A percentile compares a stretch with the other conserved stretches of the same genome.
Evolutionary conservation across 306 rosid genomes (phyloP).

Genomic region (Hippophae rhamnoides): DNA sequence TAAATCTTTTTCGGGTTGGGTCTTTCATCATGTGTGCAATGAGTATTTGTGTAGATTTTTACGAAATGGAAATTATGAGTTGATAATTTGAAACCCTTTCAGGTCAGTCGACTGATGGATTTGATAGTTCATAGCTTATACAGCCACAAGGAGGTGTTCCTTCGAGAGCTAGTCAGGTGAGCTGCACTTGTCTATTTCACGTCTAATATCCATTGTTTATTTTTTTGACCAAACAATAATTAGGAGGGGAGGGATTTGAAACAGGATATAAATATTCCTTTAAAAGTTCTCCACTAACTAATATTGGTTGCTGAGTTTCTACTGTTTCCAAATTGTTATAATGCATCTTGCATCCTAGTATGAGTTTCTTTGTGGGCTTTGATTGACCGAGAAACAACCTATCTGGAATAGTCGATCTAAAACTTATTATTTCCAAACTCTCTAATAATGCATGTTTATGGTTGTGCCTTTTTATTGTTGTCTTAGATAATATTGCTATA

Average conservation of each 20-base stretch:
- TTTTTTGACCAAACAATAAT: too few species aligned
- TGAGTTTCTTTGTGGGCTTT: constrained; percentile 5
- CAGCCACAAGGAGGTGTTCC: constrained; percentile 90
- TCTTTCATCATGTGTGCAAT: neutral
- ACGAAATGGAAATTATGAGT: constrained; percentile 1
- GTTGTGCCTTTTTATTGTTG: neutral
- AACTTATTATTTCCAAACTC: neutral
- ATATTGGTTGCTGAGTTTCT: neutral
- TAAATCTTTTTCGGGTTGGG: neutral
- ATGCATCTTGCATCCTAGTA: neutral
- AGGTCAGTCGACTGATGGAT: constrained; percentile 82
- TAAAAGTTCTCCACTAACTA: neutral
- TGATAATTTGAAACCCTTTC: constrained; percentile 16
- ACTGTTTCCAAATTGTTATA: neutral
- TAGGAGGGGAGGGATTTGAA: too few species aligned
- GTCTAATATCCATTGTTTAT: too few species aligned
- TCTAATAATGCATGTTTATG: neutral
- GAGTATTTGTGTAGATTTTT: neutral
- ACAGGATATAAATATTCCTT: too few species aligned
- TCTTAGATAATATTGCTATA: neutral
- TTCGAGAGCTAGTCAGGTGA: constrained; percentile 87
- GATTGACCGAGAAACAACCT: neutral
- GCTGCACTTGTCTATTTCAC: neutral
- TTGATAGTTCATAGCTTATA: constrained; percentile 92
- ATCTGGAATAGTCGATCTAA: neutral